These are phyloP conservation scores for Gyrodon tennesseensis DNA, from an alignment of 1,284 basidiomycete genomes.

Conservation along the genomic window DNA sequence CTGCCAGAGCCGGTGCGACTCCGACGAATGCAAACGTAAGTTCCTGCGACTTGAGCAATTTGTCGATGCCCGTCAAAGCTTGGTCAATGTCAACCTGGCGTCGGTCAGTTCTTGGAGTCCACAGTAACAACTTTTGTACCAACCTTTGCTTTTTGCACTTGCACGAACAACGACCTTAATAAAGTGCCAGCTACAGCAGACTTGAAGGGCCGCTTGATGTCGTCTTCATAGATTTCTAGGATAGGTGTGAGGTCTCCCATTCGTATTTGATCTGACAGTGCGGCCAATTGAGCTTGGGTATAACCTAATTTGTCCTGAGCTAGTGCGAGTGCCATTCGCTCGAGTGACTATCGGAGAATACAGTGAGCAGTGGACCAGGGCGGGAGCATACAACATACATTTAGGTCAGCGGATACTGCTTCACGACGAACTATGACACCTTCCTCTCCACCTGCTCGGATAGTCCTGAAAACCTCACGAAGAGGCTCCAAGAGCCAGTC, in stretches of 20 bases:
- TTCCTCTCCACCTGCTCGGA: conserved; percentile 72
- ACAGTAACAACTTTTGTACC: conserved; percentile 20
- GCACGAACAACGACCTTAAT: conserved; percentile 85
- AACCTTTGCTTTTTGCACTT: conserved; percentile 97
- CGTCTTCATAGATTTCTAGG: conserved; percentile 86
- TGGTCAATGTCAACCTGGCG: conserved; percentile 86
- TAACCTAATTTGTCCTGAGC: conserved; percentile 78
- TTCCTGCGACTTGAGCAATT: conserved; percentile 91
- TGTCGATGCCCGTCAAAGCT: conserved; percentile 84
- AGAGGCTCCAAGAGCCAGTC: conserved; percentile 90
- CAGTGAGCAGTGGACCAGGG: conserved; percentile 15
- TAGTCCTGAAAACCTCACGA: conserved; percentile 79
- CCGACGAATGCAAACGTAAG: conserved; percentile 98
- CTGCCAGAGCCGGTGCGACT: conserved; percentile 84
- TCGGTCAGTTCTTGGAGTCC: conserved; percentile 2
- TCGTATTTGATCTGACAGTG: conserved; percentile 66
- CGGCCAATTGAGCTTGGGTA: conserved; percentile 60
- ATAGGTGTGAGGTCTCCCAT: conserved; percentile 88
- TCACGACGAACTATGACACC: conserved; percentile 74
- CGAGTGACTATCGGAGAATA: conserved; percentile 65
- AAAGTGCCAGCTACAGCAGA: conserved; percentile 82
- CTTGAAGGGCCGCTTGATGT: conserved; percentile 83
- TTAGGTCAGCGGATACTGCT: conserved; percentile 76
- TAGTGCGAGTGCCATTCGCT: conserved; percentile 89
- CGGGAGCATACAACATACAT: conserved; percentile 51